These are phyloP conservation scores for Pyrus bretschneideri DNA, from an alignment of 306 rosid genomes.

Conservation along the genomic window DNA sequence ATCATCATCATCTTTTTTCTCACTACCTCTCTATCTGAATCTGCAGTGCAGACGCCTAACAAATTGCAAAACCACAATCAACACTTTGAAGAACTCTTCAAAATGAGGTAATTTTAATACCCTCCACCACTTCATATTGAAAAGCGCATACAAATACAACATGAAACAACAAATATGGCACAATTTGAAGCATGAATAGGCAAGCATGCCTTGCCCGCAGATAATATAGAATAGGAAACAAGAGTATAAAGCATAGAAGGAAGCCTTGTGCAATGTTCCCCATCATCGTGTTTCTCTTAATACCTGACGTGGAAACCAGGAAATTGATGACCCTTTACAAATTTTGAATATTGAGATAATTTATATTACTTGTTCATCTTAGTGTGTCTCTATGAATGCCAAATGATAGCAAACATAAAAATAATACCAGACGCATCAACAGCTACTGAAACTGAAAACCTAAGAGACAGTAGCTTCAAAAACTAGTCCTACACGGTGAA, in stretches of 20 bases:
- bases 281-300: neutral
- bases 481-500: neutral
- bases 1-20: constrained; percentile 45
- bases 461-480: neutral
- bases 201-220: constrained; percentile 78
- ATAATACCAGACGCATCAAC: neutral
- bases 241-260: too few relatives aligned
- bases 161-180: neutral
- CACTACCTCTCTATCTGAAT: constrained; percentile 60
- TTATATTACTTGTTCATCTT: too few relatives aligned
- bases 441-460: neutral
- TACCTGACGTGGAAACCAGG: too few relatives aligned
- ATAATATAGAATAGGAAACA: constrained; percentile 17
- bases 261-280: too few relatives aligned
- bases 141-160: too few relatives aligned
- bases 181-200: neutral
- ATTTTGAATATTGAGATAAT: too few relatives aligned
- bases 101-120: neutral
- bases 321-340: too few relatives aligned
- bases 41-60: constrained; percentile 48
- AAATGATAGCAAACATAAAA: too few relatives aligned
- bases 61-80: constrained; percentile 46
- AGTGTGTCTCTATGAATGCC: too few relatives aligned
- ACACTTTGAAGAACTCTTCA: neutral
- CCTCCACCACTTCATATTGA: neutral